Evolutionary conservation across 2,329 filamentous ascomycete species (phyloP), one percentile per base, ranked within the genome.

Genomic region (Daldinia eschscholtzii): DNA sequence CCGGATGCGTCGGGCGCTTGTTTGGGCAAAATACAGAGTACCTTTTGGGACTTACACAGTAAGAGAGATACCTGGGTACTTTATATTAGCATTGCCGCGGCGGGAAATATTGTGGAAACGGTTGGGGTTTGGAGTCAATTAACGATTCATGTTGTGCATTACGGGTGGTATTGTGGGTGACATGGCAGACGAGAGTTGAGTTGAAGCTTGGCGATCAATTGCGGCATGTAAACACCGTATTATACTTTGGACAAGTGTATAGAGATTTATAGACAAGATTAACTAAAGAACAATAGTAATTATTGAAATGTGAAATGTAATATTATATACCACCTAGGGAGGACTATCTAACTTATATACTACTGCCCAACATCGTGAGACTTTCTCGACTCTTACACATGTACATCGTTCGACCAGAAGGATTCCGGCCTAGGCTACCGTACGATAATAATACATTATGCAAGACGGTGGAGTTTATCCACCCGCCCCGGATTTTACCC

Each of bases 401-500:
- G 20, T 23, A 23, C 20, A 23, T 23, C 20, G 20, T 23, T 52
- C 6, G 6, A 52, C 13, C 30, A 52, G 15, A 18, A 52, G 39
- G 46, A 55, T 56, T 50, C 41, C 6, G 20, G 60, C 28, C 46
- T 18, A 30, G 26, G 26, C 46, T 50, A 33, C 26, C 35, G 28
- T 42, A 63, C 41, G 55, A 53, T 33, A 57, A 48, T 30, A 15
- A 39, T 50, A 52, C 26, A 2, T 52, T 61, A 63, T 67, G 66
- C 63, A 71, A 28, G 57, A 56, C 37, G 44, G 69, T 71, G 66
- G 69, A 69, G 65, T 58, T 44, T 55, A 58, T 30, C 57, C 60
- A 55, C 48, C 50, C 65, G 50, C 71, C 71, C 71, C 71, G 64
- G 71, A 73, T 72, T 72, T 69, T 68, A 72, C 69, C 71, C 68